phyloP scores from a whole-genome alignment of 2,329 filamentous ascomycete genomes.

The Peltaster fructicola region DNA sequence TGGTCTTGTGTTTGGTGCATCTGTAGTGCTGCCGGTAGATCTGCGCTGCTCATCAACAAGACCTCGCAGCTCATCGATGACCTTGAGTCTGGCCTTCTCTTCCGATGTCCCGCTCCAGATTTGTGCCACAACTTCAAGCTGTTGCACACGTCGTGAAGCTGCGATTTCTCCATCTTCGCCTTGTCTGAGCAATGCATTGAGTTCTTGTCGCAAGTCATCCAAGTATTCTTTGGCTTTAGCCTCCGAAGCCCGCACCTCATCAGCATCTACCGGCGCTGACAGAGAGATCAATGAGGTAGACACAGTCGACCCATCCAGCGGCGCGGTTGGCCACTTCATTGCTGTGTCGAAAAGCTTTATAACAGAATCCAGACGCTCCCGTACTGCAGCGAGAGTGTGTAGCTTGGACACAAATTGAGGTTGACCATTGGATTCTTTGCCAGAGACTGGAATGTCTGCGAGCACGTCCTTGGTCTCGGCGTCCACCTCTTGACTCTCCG shows the following conservation, averaged over 20 bases:
- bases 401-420: conserved; percentile 53
- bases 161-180: conserved; percentile 49
- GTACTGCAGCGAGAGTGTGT: conserved; percentile 66
- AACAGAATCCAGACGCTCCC: conserved; percentile 68
- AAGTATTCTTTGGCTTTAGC: conserved; percentile 76
- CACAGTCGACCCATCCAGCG: conserved; percentile 67
- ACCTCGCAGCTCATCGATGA: conserved; percentile 66
- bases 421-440: conserved; percentile 20
- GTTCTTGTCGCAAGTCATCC: conserved; percentile 51
- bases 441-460: conserved; percentile 1
- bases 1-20: conserved; percentile 2
- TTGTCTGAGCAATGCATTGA: conserved; percentile 44
- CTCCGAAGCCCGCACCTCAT: conserved; percentile 49
- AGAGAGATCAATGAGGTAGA: conserved; percentile 71
- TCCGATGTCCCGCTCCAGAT: conserved; percentile 95
- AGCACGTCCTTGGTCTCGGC: conserved; percentile 3
- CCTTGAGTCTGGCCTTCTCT: conserved; percentile 65
- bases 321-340: conserved; percentile 86
- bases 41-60: conserved; percentile 58
- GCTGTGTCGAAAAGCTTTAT: conserved; percentile 86
- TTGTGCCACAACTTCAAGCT: conserved; percentile 54
- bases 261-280: conserved; percentile 51
- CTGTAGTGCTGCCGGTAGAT: conserved; percentile 1
- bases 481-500: conserved; percentile 3
- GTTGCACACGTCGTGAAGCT: conserved; percentile 56